These are phyloP conservation scores for Didymosphaeria variabile DNA, from an alignment of 2,329 filamentous ascomycete genomes.

Conservation along the genomic window DNA sequence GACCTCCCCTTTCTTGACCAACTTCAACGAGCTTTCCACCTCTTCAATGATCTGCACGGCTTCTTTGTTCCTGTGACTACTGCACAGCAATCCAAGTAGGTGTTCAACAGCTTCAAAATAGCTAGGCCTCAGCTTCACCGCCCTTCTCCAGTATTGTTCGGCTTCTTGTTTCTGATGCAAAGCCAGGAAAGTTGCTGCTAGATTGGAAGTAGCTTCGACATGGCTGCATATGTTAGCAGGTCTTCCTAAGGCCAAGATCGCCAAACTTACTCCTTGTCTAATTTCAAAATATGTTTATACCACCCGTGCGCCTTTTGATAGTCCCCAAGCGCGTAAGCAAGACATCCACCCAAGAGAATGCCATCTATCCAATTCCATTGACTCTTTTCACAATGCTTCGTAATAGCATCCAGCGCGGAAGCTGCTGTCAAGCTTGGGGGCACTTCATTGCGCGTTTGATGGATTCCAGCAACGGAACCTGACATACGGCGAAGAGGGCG, in stretches of 20 bases:
- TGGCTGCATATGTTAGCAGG: slow-evolving; percentile 63
- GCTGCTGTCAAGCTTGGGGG: slow-evolving; percentile 48
- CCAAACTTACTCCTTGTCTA: slow-evolving; percentile 62
- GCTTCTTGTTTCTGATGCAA: slow-evolving; percentile 84
- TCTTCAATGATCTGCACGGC: slow-evolving; percentile 87
- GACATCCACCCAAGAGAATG: slow-evolving; percentile 87
- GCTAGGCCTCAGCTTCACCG: slow-evolving; percentile 82
- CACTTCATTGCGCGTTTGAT: slow-evolving; percentile 39
- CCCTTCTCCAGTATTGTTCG: slow-evolving; percentile 82
- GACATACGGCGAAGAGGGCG: slow-evolving; percentile 47
- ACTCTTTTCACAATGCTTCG: slow-evolving; percentile 51
- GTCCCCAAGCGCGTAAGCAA: slow-evolving; percentile 88
- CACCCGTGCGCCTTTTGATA: slow-evolving; percentile 80
- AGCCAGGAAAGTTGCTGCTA: slow-evolving; percentile 87
- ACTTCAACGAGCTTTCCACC: slow-evolving; percentile 77
- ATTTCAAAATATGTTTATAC: slow-evolving; percentile 73
- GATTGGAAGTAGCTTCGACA: slow-evolving; percentile 92
- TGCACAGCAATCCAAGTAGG: slow-evolving; percentile 85
- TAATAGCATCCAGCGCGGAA: slow-evolving; percentile 49
- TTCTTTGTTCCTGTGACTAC: slow-evolving; percentile 80
- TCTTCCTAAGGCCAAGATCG: slow-evolving; percentile 19
- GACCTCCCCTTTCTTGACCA: slow-evolving; percentile 56
- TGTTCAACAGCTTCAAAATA: slow-evolving; percentile 97
- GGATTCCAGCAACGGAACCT: slow-evolving; percentile 41
- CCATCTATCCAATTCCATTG: slow-evolving; percentile 80